Conservation (phyloP, 139 green algal genomes). For the Desmodesmus armatus region DNA sequence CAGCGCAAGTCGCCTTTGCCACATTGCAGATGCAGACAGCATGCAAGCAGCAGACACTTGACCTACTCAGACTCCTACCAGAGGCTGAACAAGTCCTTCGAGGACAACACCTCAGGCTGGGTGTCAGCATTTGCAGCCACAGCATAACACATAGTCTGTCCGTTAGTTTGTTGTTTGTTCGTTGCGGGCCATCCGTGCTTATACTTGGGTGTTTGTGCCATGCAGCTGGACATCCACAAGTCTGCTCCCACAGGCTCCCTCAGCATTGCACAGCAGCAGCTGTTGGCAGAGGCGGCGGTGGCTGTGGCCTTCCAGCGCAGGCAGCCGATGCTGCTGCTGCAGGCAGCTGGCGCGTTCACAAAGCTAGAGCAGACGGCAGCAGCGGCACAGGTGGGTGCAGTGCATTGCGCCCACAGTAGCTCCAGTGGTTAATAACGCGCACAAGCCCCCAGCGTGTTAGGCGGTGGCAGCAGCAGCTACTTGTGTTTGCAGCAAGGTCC, state of each 20-base stretch:
- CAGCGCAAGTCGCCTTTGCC: no score
- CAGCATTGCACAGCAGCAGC: constrained; percentile 13
- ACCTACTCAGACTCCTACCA: neutral
- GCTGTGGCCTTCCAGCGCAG: constrained; percentile 44
- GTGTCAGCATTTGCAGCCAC: neutral
- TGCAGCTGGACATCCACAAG: constrained; percentile 32
- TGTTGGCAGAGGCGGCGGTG: constrained; percentile 46
- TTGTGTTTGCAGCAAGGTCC: neutral
- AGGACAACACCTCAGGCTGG: neutral
- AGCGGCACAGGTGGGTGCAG: neutral
- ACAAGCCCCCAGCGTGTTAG: neutral
- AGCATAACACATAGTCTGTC: neutral
- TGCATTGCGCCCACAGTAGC: neutral
- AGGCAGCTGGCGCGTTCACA: neutral
- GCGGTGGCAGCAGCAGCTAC: neutral
- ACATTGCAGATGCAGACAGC: neutral
- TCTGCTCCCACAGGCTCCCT: neutral
- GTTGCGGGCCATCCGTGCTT: neutral
- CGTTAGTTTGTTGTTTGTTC: neutral
- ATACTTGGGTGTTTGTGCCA: constrained; percentile 10
- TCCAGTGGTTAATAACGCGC: neutral
- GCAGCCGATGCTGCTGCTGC: constrained; percentile 18
- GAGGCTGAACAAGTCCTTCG: neutral
- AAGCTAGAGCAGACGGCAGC: constrained; percentile 24
- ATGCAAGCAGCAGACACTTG: neutral